A percentile compares a stretch with the other conserved stretches of the same genome.
Evolutionary conservation across 2,329 filamentous ascomycete genomes (phyloP).

Genomic region (Paecilomyces sp.): DNA sequence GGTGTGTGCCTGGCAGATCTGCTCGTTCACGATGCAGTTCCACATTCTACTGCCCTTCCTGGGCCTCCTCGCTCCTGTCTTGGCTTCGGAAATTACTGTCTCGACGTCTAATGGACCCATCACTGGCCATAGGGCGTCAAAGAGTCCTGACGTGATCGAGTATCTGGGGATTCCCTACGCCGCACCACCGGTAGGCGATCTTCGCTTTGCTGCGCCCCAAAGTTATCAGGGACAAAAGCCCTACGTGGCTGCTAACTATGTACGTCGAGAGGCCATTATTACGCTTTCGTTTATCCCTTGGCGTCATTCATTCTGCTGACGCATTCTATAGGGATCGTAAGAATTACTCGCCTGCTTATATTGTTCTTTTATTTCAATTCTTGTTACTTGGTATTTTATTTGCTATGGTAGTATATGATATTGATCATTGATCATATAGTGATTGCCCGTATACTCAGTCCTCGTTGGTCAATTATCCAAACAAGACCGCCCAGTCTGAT

Average conservation of each 20-base stretch:
- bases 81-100: slow-evolving; percentile 5
- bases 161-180: slow-evolving; percentile 24
- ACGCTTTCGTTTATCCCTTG: not conserved
- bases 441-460: slow-evolving; percentile 16
- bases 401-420: not conserved
- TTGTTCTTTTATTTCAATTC: too few relatives aligned
- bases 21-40: not conserved
- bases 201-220: slow-evolving; percentile 20
- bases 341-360: slow-evolving; percentile 6
- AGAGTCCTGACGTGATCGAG: slow-evolving; percentile 12
- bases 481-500: slow-evolving; percentile 12
- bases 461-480: slow-evolving; percentile 12
- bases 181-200: slow-evolving; percentile 15
- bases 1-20: not conserved
- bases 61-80: not conserved
- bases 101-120: slow-evolving; percentile 17
- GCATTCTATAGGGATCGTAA: not conserved
- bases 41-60: not conserved
- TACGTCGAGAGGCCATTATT: slow-evolving; percentile 1
- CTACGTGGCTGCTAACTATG: slow-evolving; percentile 10
- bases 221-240: slow-evolving; percentile 5
- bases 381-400: too few relatives aligned
- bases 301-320: not conserved
- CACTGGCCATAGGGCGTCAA: slow-evolving; percentile 11
- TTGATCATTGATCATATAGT: slow-evolving; percentile 8